phyloP scores from a whole-genome alignment of 805 yeast species.

The Jamesozyma piceae region DNA sequence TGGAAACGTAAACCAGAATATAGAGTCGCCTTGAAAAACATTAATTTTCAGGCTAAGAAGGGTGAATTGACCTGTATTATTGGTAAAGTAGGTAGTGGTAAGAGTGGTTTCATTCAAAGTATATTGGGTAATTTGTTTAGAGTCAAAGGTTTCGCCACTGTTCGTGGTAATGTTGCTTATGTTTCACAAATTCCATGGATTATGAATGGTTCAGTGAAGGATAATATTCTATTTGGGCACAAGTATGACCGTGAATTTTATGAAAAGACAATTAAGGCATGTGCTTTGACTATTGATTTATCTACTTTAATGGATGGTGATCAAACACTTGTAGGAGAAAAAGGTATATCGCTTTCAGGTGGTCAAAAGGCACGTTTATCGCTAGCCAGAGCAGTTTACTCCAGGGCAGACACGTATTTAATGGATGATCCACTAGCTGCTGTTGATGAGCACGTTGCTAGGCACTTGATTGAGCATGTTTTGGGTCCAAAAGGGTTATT shows the following conservation, averaged over 20 bases:
- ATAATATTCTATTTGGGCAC: conserved; percentile 86
- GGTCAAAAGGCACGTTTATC: conserved; percentile 96
- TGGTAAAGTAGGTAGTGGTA: conserved; percentile 87
- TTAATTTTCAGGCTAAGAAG: conserved; percentile 55
- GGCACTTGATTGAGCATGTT: conserved; percentile 72
- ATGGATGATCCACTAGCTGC: conserved; percentile 93
- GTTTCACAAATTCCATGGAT: conserved; percentile 96
- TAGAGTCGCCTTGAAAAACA: conserved; percentile 56
- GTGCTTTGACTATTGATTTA: conserved; percentile 77
- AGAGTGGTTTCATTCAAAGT: conserved; percentile 72
- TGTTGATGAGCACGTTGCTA: conserved; percentile 94
- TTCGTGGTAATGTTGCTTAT: conserved; percentile 76
- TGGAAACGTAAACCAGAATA: conserved; percentile 69
- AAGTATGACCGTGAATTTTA: conserved; percentile 75
- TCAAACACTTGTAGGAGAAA: conserved; percentile 88
- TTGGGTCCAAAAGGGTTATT: conserved; percentile 74
- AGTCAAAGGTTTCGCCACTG: conserved; percentile 58
- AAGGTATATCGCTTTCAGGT: conserved; percentile 92
- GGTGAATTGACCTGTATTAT: conserved; percentile 80
- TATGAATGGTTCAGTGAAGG: conserved; percentile 86
- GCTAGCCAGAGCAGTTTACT: conserved; percentile 90
- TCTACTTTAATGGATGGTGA: conserved; percentile 81
- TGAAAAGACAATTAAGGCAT: conserved; percentile 70
- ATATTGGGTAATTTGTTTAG: conserved; percentile 76
- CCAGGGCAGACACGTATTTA: conserved; percentile 84